Evolutionary conservation across 2,329 filamentous ascomycete genomes (phyloP), one percentile per base, ranked within the genome.

Genomic region (Diaporthe humulicola): DNA sequence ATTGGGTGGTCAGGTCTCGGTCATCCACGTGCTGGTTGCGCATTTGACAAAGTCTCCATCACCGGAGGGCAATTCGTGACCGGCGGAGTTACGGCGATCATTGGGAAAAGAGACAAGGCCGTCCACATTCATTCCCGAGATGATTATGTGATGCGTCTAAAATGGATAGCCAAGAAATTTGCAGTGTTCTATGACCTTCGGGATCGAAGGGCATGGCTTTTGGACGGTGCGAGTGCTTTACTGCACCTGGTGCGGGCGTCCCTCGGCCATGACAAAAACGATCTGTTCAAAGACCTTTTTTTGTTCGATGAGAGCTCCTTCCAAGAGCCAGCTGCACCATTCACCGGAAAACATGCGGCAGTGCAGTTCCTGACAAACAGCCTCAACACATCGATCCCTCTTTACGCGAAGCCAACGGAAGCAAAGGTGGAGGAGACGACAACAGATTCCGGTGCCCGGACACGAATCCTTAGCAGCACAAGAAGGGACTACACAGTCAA

Each of bases 221-320:
- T 83, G 0, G 81, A 85, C 71, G 84, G 83, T 17, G 77, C 79
- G 5, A 82, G 79, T 73, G 83, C 82, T 6, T 71, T 86, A 30
- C 79, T 86, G 7, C 84, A 86, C 72, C 79, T 86, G 3, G 74
- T 85, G 14, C 77, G 80, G 2, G 78, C 81, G 9, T 81, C 81
- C 3, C 52, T 82, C 67, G 36, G 76, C 19, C 74, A 80, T 30
- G 75, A 76, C 70, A 60, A 72, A 7, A 58, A 48, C 12, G 77
- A 78, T 28, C 74, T 61, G 4, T 78, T 78, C 28, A 72, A 71
- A 6, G 76, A 74, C n/a, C 74, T 76, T 79, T 76, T 79, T 19
- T 60, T 76, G 1, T 76, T 76, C 79, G n/a, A 80, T 75, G 71
- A 66, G 15, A 22, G 8, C 2, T 42, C 17, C 1, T 10, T 73